Base-by-base conservation (phyloP, 2,329 filamentous ascomycete species). In the Fusarium buharicum region DNA sequence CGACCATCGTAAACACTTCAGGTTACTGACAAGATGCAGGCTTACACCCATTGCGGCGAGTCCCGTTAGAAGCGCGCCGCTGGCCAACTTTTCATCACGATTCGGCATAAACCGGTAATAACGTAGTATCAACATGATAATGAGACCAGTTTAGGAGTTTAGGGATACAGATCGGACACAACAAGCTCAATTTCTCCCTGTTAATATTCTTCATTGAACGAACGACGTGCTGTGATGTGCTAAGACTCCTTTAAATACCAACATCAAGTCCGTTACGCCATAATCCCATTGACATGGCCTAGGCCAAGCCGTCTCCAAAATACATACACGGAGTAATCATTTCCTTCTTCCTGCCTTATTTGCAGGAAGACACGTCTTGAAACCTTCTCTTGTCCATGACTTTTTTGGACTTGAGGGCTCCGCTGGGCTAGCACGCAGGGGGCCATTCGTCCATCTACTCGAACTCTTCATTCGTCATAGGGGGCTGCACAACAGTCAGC, bases 81-180 rank as follows among this genome's bases (percentile, higher is more conserved):
- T 92, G 58, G 83, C 86, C 45, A 89, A 89, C 57, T 85, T 92
- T 69, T 90, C 89, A n/a, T 90, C 88, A 28, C 84, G 90, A 61
- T 92, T 92, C 70, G 90, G 89, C 44, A 87, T 90, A 77, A 81
- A 73, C 78, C 72, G 77, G 62, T 71, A 55, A 72, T 43, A 22
- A 62, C 27, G 36, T 38, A 57, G 20, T 10, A 16, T 20, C 30
- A 43, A 34, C 9, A 27, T 31, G 49, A 62, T 46, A 48, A 55
- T 38, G 36, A 54, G 45, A 50, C 27, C 31, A 36, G 14, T 39
- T 14, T 22, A 31, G 14, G 36, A 14, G 36, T 44, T 33, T 43
- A 11, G 40, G 47, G 10, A 16, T 7, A 18, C 33, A 24, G 20
- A 37, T 36, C 14, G 10, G 14, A 31, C 49, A 18, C 17, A 34